Percentiles rank a stretch among this genome's conserved stretches.
These are phyloP conservation scores for Coelastrella sp. DNA, from an alignment of 139 green algal genomes.

Conservation along the genomic window DNA sequence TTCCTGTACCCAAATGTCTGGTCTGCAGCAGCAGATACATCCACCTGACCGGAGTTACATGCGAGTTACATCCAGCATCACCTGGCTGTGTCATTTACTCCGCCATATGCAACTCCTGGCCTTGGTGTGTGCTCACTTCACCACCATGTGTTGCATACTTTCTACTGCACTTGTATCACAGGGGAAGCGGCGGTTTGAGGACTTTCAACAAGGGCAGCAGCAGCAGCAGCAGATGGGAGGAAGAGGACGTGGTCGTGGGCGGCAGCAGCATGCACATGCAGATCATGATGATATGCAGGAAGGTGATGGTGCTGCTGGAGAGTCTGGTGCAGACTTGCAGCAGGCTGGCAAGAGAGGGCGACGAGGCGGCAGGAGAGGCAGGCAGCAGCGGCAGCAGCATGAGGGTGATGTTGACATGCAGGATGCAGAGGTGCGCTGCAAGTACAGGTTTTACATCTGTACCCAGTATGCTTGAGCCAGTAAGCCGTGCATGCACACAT, in stretches of 20 bases:
- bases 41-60: too few relatives aligned
- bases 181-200: conserved; percentile 55
- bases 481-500: background rate
- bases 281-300: conserved; percentile 10
- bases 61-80: too few relatives aligned
- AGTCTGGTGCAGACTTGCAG: too few relatives aligned
- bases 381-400: background rate
- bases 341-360: too few relatives aligned
- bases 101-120: too few relatives aligned
- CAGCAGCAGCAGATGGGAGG: background rate
- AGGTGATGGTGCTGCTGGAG: background rate
- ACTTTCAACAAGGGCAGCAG: conserved; percentile 10
- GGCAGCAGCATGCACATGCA: background rate
- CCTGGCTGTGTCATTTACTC: too few relatives aligned
- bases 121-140: too few relatives aligned
- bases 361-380: background rate
- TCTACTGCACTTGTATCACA: conserved; percentile 39
- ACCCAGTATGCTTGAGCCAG: background rate
- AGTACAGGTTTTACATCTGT: too few relatives aligned
- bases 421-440: conserved; percentile 22
- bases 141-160: too few relatives aligned
- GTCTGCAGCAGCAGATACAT: too few relatives aligned
- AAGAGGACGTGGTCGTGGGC: background rate
- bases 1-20: too few relatives aligned
- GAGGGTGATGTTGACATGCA: conserved; percentile 35